These are phyloP conservation scores for Eucalyptus cloeziana DNA, from an alignment of 345 rosid species.

Conservation along the genomic window DNA sequence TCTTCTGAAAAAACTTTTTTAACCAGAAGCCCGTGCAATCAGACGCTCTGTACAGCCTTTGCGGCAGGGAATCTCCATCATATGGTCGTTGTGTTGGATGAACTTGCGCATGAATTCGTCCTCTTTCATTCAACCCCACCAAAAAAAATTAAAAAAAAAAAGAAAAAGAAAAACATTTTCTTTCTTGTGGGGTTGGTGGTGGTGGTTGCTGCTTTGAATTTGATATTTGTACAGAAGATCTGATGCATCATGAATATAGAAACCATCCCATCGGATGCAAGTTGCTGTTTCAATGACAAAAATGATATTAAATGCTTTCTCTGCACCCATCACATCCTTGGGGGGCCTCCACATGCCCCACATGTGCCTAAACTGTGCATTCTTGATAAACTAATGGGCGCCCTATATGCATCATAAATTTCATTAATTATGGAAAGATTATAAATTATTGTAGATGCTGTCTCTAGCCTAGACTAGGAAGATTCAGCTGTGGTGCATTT, in stretches of 20 bases:
- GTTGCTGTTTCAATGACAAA: neutral
- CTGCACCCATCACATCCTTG: neutral
- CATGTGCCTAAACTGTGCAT: neutral
- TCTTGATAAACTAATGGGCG: neutral
- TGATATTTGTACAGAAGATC: neutral
- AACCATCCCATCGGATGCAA: neutral
- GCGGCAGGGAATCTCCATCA: neutral
- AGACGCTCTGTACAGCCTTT: neutral
- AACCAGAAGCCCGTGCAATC: neutral
- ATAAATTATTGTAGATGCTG: neutral
- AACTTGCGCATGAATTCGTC: neutral
- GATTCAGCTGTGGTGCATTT: neutral
- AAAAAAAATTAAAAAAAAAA: neutral
- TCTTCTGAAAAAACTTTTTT: neutral
- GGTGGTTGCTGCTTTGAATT: neutral
- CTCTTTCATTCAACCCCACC: neutral
- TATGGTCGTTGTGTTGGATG: neutral
- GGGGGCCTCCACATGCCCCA: neutral
- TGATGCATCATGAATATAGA: neutral
- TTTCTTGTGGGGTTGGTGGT: neutral
- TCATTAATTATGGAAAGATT: neutral
- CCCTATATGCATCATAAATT: neutral
- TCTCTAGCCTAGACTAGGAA: neutral
- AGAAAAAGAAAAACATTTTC: neutral
- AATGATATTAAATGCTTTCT: neutral